phyloP scores from a whole-genome alignment of 2,329 filamentous ascomycete genomes.

The Cercospora janseana region DNA sequence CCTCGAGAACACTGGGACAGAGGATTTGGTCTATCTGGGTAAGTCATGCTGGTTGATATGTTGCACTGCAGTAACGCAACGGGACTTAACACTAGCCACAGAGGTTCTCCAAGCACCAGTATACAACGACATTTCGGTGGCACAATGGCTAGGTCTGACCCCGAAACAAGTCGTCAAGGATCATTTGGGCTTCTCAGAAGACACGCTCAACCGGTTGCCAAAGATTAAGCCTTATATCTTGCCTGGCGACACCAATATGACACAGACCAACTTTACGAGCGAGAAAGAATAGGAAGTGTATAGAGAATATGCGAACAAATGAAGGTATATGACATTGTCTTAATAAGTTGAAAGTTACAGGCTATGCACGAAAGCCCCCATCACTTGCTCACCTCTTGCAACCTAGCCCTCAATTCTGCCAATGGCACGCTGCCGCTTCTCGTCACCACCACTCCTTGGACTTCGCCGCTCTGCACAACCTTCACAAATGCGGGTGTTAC shows the following conservation, averaged over 20 bases:
- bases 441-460: conserved; percentile 47
- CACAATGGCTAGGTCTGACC: conserved; percentile 58
- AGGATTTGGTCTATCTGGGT: conserved; percentile 56
- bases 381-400: conserved; percentile 26
- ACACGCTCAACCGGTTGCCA: conserved; percentile 36
- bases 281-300: conserved; percentile 22
- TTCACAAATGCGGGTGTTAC: conserved; percentile 46
- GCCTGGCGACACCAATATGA: conserved; percentile 40
- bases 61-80: background rate
- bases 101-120: conserved; percentile 56
- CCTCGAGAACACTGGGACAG: conserved; percentile 59
- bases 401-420: conserved; percentile 31
- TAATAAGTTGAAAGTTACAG: no score
- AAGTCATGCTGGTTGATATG: background rate
- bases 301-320: background rate
- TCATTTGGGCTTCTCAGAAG: conserved; percentile 35
- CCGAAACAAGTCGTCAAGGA: conserved; percentile 42
- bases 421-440: conserved; percentile 29
- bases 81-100: background rate
- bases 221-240: conserved; percentile 44
- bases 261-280: conserved; percentile 40
- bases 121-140: conserved; percentile 56
- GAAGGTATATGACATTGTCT: background rate
- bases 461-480: conserved; percentile 39
- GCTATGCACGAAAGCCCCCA: no score